Base-by-base conservation (phyloP, 495 filamentous ascomycete species). In the Pseudomonodictys pantanalensis region DNA sequence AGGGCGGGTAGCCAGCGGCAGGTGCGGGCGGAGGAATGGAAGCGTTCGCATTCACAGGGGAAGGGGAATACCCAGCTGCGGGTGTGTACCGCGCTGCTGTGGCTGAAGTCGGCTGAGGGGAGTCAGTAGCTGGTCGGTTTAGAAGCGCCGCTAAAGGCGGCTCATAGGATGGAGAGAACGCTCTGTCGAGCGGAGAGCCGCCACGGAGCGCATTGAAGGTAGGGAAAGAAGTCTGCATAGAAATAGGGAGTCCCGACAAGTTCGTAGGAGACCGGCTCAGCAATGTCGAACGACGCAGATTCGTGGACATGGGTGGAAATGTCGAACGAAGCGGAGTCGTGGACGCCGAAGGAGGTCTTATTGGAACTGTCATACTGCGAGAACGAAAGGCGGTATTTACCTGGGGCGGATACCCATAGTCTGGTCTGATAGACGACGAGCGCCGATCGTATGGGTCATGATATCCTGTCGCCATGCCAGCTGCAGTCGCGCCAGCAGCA, bases 301-400 rank as follows among this genome's bases (percentile, higher is more conserved):
- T 18, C 17, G 33, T 11, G 17, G 11, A 3, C 42, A 43, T n/a
- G n/a, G n/a, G n/a, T n/a, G n/a, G 47, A 42, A 43, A 39, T 10
- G 18, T 35, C 18, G 24, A 45, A 33, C 15, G 52, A 8, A 26
- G 35, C 24, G 46, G 41, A 24, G 23, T 18, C 17, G 33, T 11
- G 17, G 11, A 3, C 12, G 49, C 15, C 18, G 30, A 24, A 33
- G 51, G 44, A 26, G 48, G 43, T 18, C 18, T 18, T 33, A 48
- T 23, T 11, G 43, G 15, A 29, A 52, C 22, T 30, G 39, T 64
- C 20, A 41, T 29, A 35, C 60, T 63, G 20, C 47, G 60, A 64
- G 49, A 47, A 56, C 56, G 55, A 56, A 50, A 59, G 51, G 52
- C 50, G 41, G 29, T 58, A 62, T 66, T 66, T 66, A 62, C 64